Conservation (phyloP, 306 rosid genomes). For the Prunus padus region DNA sequence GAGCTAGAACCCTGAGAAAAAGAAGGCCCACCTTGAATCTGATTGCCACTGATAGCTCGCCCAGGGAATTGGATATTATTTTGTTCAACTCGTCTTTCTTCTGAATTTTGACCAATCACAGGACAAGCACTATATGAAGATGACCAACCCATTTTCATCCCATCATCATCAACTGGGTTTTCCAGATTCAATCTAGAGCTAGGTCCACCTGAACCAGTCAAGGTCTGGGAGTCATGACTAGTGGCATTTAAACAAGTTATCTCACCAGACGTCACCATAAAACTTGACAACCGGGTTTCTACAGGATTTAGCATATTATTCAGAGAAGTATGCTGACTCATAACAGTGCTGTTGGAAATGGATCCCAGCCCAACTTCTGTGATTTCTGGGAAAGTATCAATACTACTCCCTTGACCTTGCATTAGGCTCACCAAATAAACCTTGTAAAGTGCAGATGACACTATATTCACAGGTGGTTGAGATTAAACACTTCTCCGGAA, state of each 20-base stretch:
- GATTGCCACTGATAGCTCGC: constrained; percentile 47
- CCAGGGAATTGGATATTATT: constrained; percentile 45
- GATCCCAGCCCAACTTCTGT: constrained; percentile 56
- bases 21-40: constrained; percentile 49
- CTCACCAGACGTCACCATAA: constrained; percentile 55
- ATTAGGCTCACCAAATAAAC: constrained; percentile 42
- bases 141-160: constrained; percentile 47
- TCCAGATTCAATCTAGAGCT: constrained; percentile 47
- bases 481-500: constrained; percentile 26
- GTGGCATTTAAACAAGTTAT: constrained; percentile 40
- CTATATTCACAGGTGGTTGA: constrained; percentile 18
- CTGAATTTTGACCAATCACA: constrained; percentile 42
- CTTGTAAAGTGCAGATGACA: constrained; percentile 10
- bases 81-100: constrained; percentile 53
- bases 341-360: constrained; percentile 50
- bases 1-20: constrained; percentile 69
- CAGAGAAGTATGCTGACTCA: constrained; percentile 53
- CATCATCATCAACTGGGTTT: constrained; percentile 52
- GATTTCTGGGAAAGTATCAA: constrained; percentile 48
- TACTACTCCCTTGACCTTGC: constrained; percentile 71
- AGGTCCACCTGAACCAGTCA: constrained; percentile 54
- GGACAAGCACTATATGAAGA: constrained; percentile 44
- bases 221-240: constrained; percentile 44
- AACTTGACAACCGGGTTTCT: constrained; percentile 54
- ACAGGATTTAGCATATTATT: constrained; percentile 49